These are phyloP conservation scores for Endotrypanum monterogeii DNA, from an alignment of 208 protist genomes.

Conservation along the genomic window DNA sequence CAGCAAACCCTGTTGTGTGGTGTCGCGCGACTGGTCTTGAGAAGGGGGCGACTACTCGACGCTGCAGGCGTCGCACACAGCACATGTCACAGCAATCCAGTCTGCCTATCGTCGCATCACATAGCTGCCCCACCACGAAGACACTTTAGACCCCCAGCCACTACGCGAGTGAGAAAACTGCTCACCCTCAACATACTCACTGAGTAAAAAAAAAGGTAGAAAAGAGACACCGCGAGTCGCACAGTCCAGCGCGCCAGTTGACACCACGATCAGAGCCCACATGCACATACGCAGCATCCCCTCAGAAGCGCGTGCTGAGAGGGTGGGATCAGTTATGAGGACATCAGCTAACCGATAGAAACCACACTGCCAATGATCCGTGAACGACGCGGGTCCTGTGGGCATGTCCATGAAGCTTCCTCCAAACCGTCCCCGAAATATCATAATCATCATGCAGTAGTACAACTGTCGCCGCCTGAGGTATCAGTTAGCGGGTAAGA, in stretches of 20 bases:
- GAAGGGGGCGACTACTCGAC: conserved; percentile 15
- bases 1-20: conserved; percentile 24
- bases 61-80: conserved; percentile 26
- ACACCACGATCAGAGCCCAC: conserved; percentile 35
- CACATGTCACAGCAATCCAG: conserved; percentile 26
- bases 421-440: conserved; percentile 43
- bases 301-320: not conserved
- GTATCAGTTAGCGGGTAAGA: conserved; percentile 41
- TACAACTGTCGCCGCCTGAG: conserved; percentile 57
- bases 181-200: conserved; percentile 52
- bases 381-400: conserved; percentile 4
- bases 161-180: conserved; percentile 51
- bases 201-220: conserved; percentile 47
- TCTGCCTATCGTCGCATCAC: conserved; percentile 30
- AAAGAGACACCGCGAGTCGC: conserved; percentile 58
- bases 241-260: conserved; percentile 44
- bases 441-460: conserved; percentile 32
- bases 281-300: conserved; percentile 21
- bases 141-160: conserved; percentile 30
- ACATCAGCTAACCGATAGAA: conserved; percentile 39
- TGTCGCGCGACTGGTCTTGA: conserved; percentile 43
- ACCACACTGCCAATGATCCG: conserved; percentile 22
- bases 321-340: conserved; percentile 24
- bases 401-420: no score
- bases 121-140: conserved; percentile 45